Evolutionary conservation across 805 yeast species (phyloP), one percentile per base, ranked within the genome.

Genomic region (Priceomyces medius): DNA sequence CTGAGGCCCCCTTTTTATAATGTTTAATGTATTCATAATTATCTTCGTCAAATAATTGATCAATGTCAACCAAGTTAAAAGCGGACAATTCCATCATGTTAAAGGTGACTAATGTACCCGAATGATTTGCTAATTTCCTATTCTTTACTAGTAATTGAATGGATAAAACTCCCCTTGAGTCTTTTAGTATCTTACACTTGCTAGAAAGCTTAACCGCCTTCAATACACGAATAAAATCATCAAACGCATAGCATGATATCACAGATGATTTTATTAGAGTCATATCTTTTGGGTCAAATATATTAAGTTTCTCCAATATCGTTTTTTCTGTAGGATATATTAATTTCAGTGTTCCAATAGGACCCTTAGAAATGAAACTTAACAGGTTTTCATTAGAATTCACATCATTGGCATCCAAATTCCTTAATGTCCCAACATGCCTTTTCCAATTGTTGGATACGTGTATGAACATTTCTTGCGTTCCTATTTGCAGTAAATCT

Each of bases 331-430:
- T 75, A 0, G 95, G 95, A 35, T 83, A 72, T 7, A 75, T 71
- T 16, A 87, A 66, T 53, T 83, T 81, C 29, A 87, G 80, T 38
- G 73, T 68, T 0, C 95, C 96, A 35, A 86, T 71, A n/a, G 81
- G 85, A 8, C 91, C 86, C 29, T 72, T 74, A 0, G 93, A 83
- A 4, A 85, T 75, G 40, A 88, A 73, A 19, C 74, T 67, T 35
- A 83, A 59, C 47, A 68, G 72, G 26, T 73, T 67, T 51, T 58
- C 44, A 8, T 18, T 24, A 19, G 23, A 20, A 7, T 20, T 31
- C 7, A 36, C 26, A 9, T 16, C 19, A 31, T 19, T 31, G 6
- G 6, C n/a, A 28, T 6, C 12, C 9, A 13, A 31, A 6, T 4
- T 19, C 12, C 16, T 12, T 14, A 19, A 13, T 14, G 23, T 19